These are phyloP conservation scores for Coprinopsis cinerea DNA, from an alignment of 768 basidiomycete genomes.

Conservation along the genomic window DNA sequence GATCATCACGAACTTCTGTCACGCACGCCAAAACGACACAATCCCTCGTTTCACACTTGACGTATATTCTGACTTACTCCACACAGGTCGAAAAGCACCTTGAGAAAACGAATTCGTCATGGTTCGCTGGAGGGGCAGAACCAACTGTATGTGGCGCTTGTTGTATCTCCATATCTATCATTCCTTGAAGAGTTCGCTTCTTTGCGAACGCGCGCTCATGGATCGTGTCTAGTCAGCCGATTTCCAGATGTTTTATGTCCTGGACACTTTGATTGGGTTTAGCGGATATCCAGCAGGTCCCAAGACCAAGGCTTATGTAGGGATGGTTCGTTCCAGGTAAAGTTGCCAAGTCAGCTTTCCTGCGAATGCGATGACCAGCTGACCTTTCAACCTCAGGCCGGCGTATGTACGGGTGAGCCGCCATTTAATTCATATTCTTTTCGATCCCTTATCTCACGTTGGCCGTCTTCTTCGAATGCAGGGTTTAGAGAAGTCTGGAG, in stretches of 20 bases:
- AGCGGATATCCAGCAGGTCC: conserved; percentile 13
- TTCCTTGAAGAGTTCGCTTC: not conserved
- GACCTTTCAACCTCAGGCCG: too few relatives aligned
- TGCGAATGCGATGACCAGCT: too few relatives aligned
- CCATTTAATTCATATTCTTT: too few relatives aligned
- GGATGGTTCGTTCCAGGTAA: conserved; percentile 19
- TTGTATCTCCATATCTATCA: not conserved
- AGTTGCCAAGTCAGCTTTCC: too few relatives aligned
- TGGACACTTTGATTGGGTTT: not conserved
- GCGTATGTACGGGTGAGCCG: too few relatives aligned
- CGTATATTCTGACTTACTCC: not conserved
- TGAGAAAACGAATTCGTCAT: conserved; percentile 11
- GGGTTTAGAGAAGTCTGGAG: too few relatives aligned
- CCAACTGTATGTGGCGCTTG: conserved; percentile 17
- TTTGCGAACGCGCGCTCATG: not conserved
- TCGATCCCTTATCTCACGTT: too few relatives aligned
- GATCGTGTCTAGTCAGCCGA: not conserved
- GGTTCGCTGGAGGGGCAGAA: conserved; percentile 18
- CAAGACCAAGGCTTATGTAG: conserved; percentile 20
- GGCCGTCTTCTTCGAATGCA: too few relatives aligned
- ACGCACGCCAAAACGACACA: too few relatives aligned
- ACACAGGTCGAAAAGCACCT: conserved; percentile 16
- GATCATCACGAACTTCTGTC: too few relatives aligned
- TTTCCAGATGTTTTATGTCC: not conserved
- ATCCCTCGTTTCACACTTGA: too few relatives aligned